Conservation (phyloP, 441 rosid species). For the Cnidoscolus chayamansa region DNA sequence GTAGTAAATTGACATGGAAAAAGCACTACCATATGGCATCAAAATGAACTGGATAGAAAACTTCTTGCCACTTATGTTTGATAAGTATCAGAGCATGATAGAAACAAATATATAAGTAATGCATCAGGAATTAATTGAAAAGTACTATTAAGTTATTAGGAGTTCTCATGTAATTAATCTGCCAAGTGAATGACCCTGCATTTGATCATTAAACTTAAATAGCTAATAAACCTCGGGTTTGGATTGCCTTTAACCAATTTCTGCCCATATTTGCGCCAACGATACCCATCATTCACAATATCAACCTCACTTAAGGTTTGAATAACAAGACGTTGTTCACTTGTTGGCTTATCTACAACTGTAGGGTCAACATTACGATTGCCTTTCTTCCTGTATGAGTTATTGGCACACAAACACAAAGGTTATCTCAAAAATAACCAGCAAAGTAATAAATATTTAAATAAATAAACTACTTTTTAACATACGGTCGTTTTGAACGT, state of each 20-base stretch:
- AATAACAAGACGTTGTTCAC: conserved; percentile 57
- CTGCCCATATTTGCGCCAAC: conserved; percentile 99
- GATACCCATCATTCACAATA: conserved; percentile 85
- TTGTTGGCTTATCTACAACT: conserved; percentile 43
- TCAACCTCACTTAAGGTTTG: conserved; percentile 73
- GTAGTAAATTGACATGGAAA: too few species aligned
- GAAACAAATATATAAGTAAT: neutral
- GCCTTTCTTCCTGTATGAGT: conserved; percentile 57
- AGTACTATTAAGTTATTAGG: neutral
- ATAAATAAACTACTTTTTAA: neutral
- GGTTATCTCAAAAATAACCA: conserved; percentile 18
- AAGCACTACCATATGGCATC: neutral
- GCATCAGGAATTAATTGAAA: neutral
- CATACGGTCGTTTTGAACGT: conserved; percentile 62
- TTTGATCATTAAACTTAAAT: neutral
- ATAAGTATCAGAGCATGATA: neutral
- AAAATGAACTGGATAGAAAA: neutral
- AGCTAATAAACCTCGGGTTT: conserved; percentile 60
- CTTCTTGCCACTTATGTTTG: neutral
- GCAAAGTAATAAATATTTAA: neutral
- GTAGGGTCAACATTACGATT: conserved; percentile 34
- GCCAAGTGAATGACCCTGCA: neutral
- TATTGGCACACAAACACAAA: conserved; percentile 18
- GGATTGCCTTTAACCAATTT: conserved; percentile 61
- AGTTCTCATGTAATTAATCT: neutral